Conservation (phyloP, 2,329 filamentous ascomycete species). For the Neodidymelliopsis sp. region DNA sequence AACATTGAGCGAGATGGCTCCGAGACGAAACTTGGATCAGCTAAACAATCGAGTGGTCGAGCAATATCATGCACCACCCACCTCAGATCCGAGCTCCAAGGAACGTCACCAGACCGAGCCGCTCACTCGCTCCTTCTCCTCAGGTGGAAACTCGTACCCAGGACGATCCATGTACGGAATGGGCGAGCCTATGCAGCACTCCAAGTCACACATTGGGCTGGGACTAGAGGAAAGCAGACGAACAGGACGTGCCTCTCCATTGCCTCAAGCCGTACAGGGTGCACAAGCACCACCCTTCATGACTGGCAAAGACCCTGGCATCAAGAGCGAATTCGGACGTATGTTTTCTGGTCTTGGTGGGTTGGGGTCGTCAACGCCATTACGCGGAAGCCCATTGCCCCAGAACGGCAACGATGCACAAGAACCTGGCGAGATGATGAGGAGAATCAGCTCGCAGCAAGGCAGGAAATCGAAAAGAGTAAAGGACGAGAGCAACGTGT, state of each 20-base stretch:
- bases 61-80: conserved; percentile 50
- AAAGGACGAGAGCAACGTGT: conserved; percentile 75
- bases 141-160: conserved; percentile 35
- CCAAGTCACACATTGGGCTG: conserved; percentile 75
- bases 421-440: conserved; percentile 42
- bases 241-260: conserved; percentile 82
- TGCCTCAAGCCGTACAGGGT: conserved; percentile 93
- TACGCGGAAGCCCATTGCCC: conserved; percentile 59
- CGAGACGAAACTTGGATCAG: conserved; percentile 43
- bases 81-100: conserved; percentile 46
- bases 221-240: conserved; percentile 77
- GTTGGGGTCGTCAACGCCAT: conserved; percentile 65
- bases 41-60: conserved; percentile 45
- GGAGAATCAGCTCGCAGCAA: conserved; percentile 49
- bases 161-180: conserved; percentile 47
- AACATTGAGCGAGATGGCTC: conserved; percentile 41
- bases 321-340: conserved; percentile 92
- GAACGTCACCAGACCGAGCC: conserved; percentile 46
- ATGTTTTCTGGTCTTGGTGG: conserved; percentile 95
- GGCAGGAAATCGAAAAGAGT: conserved; percentile 63
- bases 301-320: conserved; percentile 82
- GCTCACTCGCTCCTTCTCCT: conserved; percentile 45
- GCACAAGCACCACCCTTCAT: conserved; percentile 82
- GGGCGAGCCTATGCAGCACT: conserved; percentile 65
- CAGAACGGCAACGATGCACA: conserved; percentile 41